phyloP scores from a whole-genome alignment of 306 rosid species.

The Lathyrus sativus region DNA sequence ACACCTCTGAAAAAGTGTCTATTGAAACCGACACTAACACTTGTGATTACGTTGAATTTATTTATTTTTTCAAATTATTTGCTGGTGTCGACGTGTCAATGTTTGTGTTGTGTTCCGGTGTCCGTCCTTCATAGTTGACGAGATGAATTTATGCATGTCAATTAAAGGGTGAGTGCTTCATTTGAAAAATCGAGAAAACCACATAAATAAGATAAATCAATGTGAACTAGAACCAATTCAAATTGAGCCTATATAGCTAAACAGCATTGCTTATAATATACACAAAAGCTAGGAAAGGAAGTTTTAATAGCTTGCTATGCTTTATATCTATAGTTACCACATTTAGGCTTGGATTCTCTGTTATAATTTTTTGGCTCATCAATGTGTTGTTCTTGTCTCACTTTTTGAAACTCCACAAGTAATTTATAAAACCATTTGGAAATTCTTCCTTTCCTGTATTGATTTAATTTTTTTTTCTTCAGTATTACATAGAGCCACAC shows the following conservation, averaged over 20 bases:
- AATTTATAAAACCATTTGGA: slow-evolving; percentile 27
- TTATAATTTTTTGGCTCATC: neutral
- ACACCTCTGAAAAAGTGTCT: too few relatives aligned
- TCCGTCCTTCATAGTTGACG: too few relatives aligned
- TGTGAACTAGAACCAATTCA: neutral
- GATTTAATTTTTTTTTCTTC: slow-evolving; percentile 25
- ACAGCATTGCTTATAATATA: neutral
- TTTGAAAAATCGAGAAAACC: slow-evolving; percentile 7
- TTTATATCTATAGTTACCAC: slow-evolving; percentile 11
- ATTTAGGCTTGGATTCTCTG: slow-evolving; percentile 14
- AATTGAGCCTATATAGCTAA: neutral
- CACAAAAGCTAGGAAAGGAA: neutral
- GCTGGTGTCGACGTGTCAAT: too few relatives aligned
- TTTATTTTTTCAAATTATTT: too few relatives aligned
- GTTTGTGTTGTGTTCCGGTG: too few relatives aligned
- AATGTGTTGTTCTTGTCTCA: neutral
- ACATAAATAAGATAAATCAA: neutral
- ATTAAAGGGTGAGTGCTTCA: slow-evolving; percentile 2
- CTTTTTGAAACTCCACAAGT: neutral
- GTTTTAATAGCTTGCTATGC: slow-evolving; percentile 21
- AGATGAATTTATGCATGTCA: neutral
- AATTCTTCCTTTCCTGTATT: neutral
- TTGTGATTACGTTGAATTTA: too few relatives aligned
- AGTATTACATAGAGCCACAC: slow-evolving; percentile 62
- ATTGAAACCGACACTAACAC: too few relatives aligned